Evolutionary conservation across 345 rosid species (phyloP), one percentile per base, ranked within the genome.

Genomic region (Gossypium raimondii): DNA sequence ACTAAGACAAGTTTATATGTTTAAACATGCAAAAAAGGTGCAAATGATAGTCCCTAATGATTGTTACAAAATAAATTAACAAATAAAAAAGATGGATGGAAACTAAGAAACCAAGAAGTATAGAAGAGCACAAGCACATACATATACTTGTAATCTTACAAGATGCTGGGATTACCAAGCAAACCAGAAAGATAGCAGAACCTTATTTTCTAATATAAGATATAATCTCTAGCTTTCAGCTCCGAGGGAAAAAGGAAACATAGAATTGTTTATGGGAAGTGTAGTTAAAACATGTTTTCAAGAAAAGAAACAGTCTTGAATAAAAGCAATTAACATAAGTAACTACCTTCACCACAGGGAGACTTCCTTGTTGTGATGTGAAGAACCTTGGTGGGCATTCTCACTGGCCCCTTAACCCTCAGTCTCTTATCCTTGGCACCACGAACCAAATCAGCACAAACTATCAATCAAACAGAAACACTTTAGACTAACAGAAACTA

Each of bases 311-410:
- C 17, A 10, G 18, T 9, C 7, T n/a, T 38, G 11, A 44, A 18
- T 43, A 66, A 44, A 66, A 6, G 70, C 5, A 66, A 64, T n/a
- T 56, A 18, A 63, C 47, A 52, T 52, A 61, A 11, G 16, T 18
- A 14, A 53, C 10, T 80, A 84, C 91, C 91, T 87, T 87, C 91
- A 76, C 91, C 89, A 78, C 89, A 86, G n/a, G 91, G 89, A 12
- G 89, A 76, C 78, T 87, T 87, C 81, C 91, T 83, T 57, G 91
- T 87, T 2, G 89, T 85, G 52, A 87, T 86, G 61, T 81, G 75
- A 75, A 87, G 91, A 82, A 82, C 85, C 77, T 85, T 87, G 24
- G 88, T 85, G 1, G 90, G 90, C 84, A 87, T 87, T 62, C 90
- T 87, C 80, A 85, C 88, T 3, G 88, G 88, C 62, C 90, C 90